Evolutionary conservation across 352 stramenopile species (phyloP).

Genomic region (Phytophthora chlamydospora): DNA sequence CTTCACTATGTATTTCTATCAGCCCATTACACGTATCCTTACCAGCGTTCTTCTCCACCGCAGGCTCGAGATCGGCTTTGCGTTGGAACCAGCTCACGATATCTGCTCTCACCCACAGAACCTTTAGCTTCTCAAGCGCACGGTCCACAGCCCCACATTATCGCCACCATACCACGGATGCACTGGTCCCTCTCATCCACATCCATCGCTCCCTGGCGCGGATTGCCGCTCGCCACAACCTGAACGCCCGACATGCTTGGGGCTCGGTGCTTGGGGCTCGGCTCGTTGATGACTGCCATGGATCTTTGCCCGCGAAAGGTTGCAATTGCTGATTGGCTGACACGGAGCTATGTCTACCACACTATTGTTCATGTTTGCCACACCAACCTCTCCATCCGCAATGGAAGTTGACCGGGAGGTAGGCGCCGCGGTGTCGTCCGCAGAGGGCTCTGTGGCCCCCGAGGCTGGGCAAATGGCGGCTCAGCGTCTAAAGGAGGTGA

Average conservation of each 20-base stretch:
- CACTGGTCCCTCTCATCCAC: constrained; percentile 82
- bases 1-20: not conserved
- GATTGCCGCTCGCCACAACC: constrained; percentile 74
- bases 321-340: constrained; percentile 34
- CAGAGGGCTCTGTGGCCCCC: constrained; percentile 3
- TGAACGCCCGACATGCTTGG: constrained; percentile 74
- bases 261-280: constrained; percentile 22
- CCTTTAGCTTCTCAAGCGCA: no score
- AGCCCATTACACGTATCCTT: not conserved
- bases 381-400: constrained; percentile 13
- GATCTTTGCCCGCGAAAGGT: constrained; percentile 38
- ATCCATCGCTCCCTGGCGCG: constrained; percentile 79
- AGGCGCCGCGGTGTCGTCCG: constrained; percentile 7
- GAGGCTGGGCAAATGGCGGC: constrained; percentile 17
- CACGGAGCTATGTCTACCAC: constrained; percentile 6
- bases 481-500: constrained; percentile 25
- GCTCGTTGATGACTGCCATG: not conserved
- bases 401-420: constrained; percentile 19
- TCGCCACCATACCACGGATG: constrained; percentile 59
- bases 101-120: constrained; percentile 34
- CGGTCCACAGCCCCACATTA: no score
- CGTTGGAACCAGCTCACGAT: constrained; percentile 88
- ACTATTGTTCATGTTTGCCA: constrained; percentile 5
- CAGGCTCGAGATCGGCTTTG: constrained; percentile 67
- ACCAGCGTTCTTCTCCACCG: constrained; percentile 56